Conservation (phyloP, 2,329 filamentous ascomycete species). For the Leptographium radiaticola region DNA sequence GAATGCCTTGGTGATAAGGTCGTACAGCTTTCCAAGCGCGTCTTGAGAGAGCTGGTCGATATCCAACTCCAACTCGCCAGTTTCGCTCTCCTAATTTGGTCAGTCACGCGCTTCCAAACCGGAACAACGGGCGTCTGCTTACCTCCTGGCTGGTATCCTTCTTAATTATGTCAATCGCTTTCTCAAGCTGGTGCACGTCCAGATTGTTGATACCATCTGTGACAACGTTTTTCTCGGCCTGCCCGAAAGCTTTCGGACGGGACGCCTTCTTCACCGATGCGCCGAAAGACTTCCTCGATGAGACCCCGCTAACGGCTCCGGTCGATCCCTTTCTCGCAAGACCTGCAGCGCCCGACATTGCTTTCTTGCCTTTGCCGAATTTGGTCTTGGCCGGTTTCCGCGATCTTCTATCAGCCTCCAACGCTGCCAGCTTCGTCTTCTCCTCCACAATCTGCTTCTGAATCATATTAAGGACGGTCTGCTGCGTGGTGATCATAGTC, state of each 20-base stretch:
- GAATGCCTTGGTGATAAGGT: slow-evolving; percentile 26
- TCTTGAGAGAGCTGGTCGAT: slow-evolving; percentile 44
- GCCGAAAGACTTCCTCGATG: slow-evolving; percentile 21
- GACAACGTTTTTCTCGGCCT: slow-evolving; percentile 81
- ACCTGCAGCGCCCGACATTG: slow-evolving; percentile 13
- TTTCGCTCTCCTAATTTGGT: slow-evolving; percentile 37
- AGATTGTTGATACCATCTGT: slow-evolving; percentile 74
- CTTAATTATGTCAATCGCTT: slow-evolving; percentile 82
- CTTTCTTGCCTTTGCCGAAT: slow-evolving; percentile 40
- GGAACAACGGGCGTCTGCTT: slow-evolving; percentile 25
- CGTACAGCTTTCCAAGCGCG: slow-evolving; percentile 39
- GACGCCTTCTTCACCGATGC: slow-evolving; percentile 29
- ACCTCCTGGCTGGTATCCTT: slow-evolving; percentile 66
- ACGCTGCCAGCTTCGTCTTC: slow-evolving; percentile 45
- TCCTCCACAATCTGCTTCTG: slow-evolving; percentile 64
- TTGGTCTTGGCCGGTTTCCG: slow-evolving; percentile 38
- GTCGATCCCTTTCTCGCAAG: slow-evolving; percentile 11
- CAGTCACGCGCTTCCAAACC: slow-evolving; percentile 4
- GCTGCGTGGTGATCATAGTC: slow-evolving; percentile 40
- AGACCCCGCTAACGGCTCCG: slow-evolving; percentile 1
- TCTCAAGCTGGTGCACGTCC: slow-evolving; percentile 62
- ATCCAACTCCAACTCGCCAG: slow-evolving; percentile 46
- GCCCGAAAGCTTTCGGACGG: slow-evolving; percentile 52
- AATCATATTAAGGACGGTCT: slow-evolving; percentile 49
- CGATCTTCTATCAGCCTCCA: slow-evolving; percentile 43